Evolutionary conservation across 148 eudicot genomes (phyloP).

Genomic region (Rhododendron henanense): DNA sequence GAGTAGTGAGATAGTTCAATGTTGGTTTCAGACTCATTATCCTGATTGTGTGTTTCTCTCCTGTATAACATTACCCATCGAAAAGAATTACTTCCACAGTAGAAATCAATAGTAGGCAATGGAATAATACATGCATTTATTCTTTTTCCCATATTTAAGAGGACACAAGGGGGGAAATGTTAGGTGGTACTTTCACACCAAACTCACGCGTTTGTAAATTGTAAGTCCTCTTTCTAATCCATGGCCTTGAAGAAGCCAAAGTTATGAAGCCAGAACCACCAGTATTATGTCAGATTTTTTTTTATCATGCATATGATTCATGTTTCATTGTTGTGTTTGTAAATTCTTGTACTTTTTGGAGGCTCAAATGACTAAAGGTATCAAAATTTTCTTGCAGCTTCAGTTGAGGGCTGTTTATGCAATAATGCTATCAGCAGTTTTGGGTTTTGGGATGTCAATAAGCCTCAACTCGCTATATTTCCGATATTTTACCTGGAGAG

Average conservation of each 20-base stretch:
- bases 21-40: neutral
- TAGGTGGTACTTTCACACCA: neutral
- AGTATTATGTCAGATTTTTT: neutral
- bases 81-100: neutral
- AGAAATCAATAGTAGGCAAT: neutral
- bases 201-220: neutral
- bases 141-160: neutral
- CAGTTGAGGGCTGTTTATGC: conserved; percentile 51
- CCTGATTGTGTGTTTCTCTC: neutral
- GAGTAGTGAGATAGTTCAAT: neutral
- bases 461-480: conserved; percentile 58
- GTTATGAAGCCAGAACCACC: neutral
- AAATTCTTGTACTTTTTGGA: neutral
- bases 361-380: neutral
- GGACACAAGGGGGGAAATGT: neutral
- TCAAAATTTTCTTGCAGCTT: conserved; percentile 49
- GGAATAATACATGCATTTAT: neutral
- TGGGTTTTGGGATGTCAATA: conserved; percentile 66
- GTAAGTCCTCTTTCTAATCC: neutral
- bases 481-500: conserved; percentile 50
- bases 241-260: neutral
- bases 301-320: neutral
- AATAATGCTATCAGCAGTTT: conserved; percentile 52
- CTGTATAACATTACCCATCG: neutral
- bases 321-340: neutral